phyloP scores from a whole-genome alignment of 495 filamentous ascomycete species.

The Daldinia concentrica region DNA sequence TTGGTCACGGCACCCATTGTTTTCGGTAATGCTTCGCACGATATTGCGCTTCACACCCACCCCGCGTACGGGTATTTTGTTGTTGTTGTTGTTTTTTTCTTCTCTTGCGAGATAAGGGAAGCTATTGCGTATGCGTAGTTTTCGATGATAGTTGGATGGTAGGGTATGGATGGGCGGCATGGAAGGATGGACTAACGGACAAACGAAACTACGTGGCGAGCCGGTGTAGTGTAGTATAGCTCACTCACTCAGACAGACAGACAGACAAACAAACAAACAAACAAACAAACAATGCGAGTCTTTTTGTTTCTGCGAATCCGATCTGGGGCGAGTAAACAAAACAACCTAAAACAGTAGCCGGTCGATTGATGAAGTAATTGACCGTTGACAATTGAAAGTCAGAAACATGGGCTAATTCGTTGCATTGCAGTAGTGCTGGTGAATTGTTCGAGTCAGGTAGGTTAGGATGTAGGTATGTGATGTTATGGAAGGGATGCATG shows the following conservation, averaged over 20 bases:
- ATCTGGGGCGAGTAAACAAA: background rate
- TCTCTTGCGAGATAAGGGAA: background rate
- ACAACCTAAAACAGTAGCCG: background rate
- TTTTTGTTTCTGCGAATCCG: background rate
- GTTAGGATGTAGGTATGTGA: background rate
- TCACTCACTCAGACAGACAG: background rate
- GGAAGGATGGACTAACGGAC: background rate
- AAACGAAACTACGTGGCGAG: background rate
- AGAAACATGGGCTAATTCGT: background rate
- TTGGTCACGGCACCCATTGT: conserved; percentile 22
- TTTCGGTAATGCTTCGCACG: conserved; percentile 8
- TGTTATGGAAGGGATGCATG: background rate
- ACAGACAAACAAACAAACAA: background rate
- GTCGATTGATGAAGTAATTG: background rate
- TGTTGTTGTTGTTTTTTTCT: background rate
- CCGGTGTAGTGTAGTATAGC: background rate
- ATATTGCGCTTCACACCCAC: conserved; percentile 5
- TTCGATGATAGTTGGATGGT: background rate
- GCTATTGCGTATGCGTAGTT: conserved; percentile 1
- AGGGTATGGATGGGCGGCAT: background rate
- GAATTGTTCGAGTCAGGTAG: background rate
- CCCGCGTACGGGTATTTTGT: background rate
- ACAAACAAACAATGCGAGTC: background rate
- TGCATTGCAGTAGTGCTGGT: background rate
- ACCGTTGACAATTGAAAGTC: background rate